phyloP scores from a whole-genome alignment of 192 early-diverging fungal species.

The Phlyctochytrium arcticum region DNA sequence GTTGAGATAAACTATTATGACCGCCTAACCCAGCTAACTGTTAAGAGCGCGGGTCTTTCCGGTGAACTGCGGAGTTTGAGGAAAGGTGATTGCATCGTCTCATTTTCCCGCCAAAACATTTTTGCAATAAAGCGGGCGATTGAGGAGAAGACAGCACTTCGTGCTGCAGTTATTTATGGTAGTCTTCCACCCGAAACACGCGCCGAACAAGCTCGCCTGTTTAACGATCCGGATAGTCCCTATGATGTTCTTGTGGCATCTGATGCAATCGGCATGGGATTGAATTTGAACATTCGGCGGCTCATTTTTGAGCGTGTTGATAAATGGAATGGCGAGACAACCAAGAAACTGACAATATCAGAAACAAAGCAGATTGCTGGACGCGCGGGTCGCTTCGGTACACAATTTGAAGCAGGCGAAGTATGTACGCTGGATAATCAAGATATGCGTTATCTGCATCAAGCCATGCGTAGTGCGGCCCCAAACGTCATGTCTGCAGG shows the following conservation, averaged over 20 bases:
- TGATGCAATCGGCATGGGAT: constrained; percentile 97
- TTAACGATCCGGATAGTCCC: constrained; percentile 76
- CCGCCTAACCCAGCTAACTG: constrained; percentile 65
- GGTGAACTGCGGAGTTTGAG: constrained; percentile 55
- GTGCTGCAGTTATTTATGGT: constrained; percentile 91
- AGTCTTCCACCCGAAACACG: constrained; percentile 90
- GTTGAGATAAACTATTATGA: constrained; percentile 73
- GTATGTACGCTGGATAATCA: constrained; percentile 59
- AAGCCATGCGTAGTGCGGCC: constrained; percentile 11
- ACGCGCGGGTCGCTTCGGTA: constrained; percentile 80
- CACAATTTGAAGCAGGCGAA: constrained; percentile 57
- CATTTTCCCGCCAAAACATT: constrained; percentile 79
- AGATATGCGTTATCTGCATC: constrained; percentile 23
- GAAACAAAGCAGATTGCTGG: constrained; percentile 94
- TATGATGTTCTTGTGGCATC: constrained; percentile 88
- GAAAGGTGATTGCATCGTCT: constrained; percentile 84
- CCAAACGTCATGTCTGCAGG: constrained; percentile 50
- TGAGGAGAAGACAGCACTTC: constrained; percentile 65
- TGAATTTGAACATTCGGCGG: constrained; percentile 91
- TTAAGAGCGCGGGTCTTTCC: constrained; percentile 53
- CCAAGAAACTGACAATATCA: constrained; percentile 56
- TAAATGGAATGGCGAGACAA: constrained; percentile 74
- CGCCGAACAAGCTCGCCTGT: constrained; percentile 78
- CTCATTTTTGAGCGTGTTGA: constrained; percentile 74
- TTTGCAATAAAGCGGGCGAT: constrained; percentile 75